Evolutionary conservation across 148 eudicot species (phyloP), one percentile per base, ranked within the genome.

Genomic region (Silene uniflora): DNA sequence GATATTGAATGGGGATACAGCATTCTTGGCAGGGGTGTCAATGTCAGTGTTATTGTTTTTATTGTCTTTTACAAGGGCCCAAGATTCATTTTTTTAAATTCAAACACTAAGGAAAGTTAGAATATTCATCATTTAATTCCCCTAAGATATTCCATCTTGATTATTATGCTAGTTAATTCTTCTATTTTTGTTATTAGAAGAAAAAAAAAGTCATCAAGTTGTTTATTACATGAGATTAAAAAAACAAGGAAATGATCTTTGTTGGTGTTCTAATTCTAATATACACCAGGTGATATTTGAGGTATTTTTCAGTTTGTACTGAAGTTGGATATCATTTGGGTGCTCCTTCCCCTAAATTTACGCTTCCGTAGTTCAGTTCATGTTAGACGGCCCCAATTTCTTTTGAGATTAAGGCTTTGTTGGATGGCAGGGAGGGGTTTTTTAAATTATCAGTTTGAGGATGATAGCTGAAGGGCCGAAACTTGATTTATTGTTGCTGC

Each of bases 11-110:
- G 52, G 65, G 21, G 16, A 76, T 7, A 54, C n/a, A 18, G 32
- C 21, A 58, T 56, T 62, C 14, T 66, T 73, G 65, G 21, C 42
- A 60, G 44, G 44, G 10, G 67, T 80, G 6, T 67, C 62, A 62
- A 39, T 74, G 74, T 79, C 75, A 80, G 72, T 69, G 44, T 44
- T 75, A 52, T 19, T 80, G 75, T 55, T 70, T 54, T 70, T 0
- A 39, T 42, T 71, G 75, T 75, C 60, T 27, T 64, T 71, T 32
- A 46, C 22, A 46, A 27, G 6, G 58, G 14, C 25, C 1, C 10
- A 18, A 58, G 9, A 39, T 39, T 21, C n/a, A 39, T 52, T 16
- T 59, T 52, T 16, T 59, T 29, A 56, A 65, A 58, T 68, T 69
- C 73, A 59, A 69, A 76, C 23, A 68, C 58, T 69, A 59, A 47